Percentiles rank a stretch among this genome's conserved stretches.
These are phyloP conservation scores for Primulina eburnea DNA, from an alignment of 257 asterid species.

Conservation along the genomic window DNA sequence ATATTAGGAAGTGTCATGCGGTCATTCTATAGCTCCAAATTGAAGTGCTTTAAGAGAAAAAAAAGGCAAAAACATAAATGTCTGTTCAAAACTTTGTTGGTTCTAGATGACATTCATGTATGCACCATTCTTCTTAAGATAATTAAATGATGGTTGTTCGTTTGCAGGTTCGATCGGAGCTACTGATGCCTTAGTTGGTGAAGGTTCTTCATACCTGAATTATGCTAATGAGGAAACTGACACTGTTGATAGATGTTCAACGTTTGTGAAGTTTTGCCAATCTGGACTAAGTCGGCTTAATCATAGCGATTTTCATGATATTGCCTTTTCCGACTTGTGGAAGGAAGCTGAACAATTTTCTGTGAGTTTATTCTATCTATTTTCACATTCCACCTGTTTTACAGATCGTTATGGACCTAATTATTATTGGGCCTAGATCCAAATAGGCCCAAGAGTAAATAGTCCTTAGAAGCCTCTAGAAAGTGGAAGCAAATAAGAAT, in stretches of 20 bases:
- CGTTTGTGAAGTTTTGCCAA: constrained; percentile 58
- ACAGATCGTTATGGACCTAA: neutral
- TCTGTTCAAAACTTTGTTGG: constrained; percentile 2
- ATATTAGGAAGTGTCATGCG: neutral
- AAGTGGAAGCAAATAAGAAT: too few relatives aligned
- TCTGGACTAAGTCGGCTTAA: constrained; percentile 70
- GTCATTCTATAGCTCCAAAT: neutral
- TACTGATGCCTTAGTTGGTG: constrained; percentile 24
- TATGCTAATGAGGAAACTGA: constrained; percentile 24
- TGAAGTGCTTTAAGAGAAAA: neutral
- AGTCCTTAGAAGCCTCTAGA: too few relatives aligned
- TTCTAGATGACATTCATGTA: constrained; percentile 3
- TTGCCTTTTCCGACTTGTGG: constrained; percentile 57
- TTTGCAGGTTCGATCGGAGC: constrained; percentile 44
- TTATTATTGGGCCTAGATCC: too few relatives aligned
- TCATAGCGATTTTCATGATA: constrained; percentile 45
- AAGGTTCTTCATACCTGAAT: constrained; percentile 26
- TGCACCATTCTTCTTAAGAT: neutral
- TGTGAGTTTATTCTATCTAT: constrained; percentile 45
- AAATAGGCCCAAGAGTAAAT: too few relatives aligned
- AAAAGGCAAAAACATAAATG: neutral
- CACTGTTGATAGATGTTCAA: constrained; percentile 42
- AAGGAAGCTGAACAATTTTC: constrained; percentile 52
- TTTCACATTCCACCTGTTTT: constrained; percentile 7
- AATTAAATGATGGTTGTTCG: constrained; percentile 7